Evolutionary conservation across 345 rosid species (phyloP), one percentile per base, ranked within the genome.

Genomic region (Linum usitatissimum): DNA sequence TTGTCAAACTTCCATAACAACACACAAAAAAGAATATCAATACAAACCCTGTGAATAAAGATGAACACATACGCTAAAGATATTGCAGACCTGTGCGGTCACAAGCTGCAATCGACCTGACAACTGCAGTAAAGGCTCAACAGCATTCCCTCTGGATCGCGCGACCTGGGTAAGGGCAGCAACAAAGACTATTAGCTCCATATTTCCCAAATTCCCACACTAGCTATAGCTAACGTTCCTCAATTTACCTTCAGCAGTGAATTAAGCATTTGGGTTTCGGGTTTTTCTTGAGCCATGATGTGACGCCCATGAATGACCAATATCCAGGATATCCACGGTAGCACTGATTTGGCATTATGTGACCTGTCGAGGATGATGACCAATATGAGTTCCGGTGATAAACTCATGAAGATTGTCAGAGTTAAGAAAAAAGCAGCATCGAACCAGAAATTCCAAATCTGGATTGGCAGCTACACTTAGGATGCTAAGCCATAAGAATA

Each of bases 71-170:
- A 53, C 58, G 64, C 55, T 57, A 53, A 55, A 36, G 18, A 38
- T 51, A 61, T 30, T 71, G 34, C 38, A 40, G 59, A 93, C 99
- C 97, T 86, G 96, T 30, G 90, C 83, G 23, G 75, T 83, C 64
- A 84, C 77, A 66, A 93, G 90, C 67, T 86, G 87, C 66, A 87
- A 76, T 62, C 97, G 90, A 18, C 99, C 99, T 18, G 93, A 79
- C 64, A 87, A 74, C 66, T 82, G 92, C 64, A 90, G 70, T 67
- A 90, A 77, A 68, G 86, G 80, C 76, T 79, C 85, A 80, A 83
- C 55, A 67, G 86, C 81, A 13, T 36, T 71, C 68, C 77, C 85
- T 73, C 92, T 82, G 63, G 81, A 72, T 71, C 72, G 81, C 31
- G 83, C 73, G 53, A 77, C 80, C 99, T 87, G 72, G 38, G 65